These are phyloP conservation scores for Plectosphaerella cucumerina DNA, from an alignment of 2,329 filamentous ascomycete genomes.

Conservation along the genomic window DNA sequence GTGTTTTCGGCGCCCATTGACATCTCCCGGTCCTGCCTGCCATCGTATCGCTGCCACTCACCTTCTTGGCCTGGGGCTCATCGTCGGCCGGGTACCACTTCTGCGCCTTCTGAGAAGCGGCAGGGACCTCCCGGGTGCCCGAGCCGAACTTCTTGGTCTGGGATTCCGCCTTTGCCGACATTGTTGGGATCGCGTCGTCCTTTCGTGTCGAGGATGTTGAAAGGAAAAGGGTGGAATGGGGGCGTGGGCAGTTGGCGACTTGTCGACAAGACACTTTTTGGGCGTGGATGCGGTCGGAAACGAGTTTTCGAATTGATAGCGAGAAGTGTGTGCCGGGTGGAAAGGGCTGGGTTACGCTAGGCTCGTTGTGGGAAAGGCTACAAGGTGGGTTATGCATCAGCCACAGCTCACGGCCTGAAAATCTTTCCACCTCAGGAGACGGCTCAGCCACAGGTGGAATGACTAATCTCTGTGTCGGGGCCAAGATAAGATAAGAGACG, in stretches of 20 bases:
- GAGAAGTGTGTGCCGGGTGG: too few relatives aligned
- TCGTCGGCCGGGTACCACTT: conserved; percentile 99
- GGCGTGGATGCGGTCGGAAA: conserved; percentile 4
- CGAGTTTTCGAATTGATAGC: too few relatives aligned
- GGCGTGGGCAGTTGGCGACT: conserved; percentile 30
- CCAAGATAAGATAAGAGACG: conserved; percentile 25
- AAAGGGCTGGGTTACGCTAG: too few relatives aligned
- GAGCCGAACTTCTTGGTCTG: conserved; percentile 96
- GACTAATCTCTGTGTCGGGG: neutral
- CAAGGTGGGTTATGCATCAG: neutral
- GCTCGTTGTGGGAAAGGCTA: conserved; percentile 18
- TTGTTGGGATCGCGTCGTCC: conserved; percentile 34
- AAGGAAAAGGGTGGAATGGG: conserved; percentile 22
- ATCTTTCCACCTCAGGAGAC: neutral
- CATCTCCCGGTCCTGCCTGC: neutral
- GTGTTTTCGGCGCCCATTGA: neutral
- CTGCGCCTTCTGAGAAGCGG: conserved; percentile 85
- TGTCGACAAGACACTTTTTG: neutral
- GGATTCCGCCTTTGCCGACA: conserved; percentile 68
- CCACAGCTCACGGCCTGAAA: neutral
- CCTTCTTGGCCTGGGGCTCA: conserved; percentile 85
- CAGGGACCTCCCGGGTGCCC: conserved; percentile 87
- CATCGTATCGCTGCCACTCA: conserved; percentile 51
- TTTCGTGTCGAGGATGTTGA: conserved; percentile 11
- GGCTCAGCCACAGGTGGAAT: neutral